Conservation (phyloP, 140 eudicot species). For the Stevia rebaudiana region DNA sequence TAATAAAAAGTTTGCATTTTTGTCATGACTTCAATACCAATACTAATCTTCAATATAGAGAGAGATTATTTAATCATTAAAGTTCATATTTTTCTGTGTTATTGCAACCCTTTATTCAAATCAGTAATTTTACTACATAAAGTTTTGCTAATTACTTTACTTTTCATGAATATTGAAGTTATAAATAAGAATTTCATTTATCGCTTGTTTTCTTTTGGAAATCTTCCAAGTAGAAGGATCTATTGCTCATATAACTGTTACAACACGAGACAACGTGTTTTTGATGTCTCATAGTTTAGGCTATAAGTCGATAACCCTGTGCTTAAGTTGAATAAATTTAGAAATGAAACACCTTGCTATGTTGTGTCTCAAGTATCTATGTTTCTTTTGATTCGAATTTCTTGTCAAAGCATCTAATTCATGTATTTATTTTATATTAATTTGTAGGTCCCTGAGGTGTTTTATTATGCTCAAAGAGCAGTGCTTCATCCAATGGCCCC, state of each 20-base stretch:
- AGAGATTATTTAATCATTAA: not conserved
- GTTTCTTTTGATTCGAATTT: not conserved
- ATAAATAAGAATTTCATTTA: constrained; percentile 4
- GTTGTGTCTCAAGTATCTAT: not conserved
- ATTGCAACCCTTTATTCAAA: not conserved
- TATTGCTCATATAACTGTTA: not conserved
- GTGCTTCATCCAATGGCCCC: constrained; percentile 98
- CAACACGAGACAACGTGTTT: constrained; percentile 1
- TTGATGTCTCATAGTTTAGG: constrained; percentile 8
- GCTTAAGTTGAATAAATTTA: not conserved
- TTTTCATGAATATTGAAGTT: not conserved
- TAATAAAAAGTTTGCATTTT: not conserved
- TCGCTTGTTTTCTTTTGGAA: not conserved
- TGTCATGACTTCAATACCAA: not conserved
- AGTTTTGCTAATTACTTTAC: not conserved
- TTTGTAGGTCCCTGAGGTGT: constrained; percentile 83
- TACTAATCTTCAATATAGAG: not conserved
- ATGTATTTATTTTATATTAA: constrained; percentile 12
- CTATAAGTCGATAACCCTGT: not conserved
- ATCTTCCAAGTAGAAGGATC: not conserved
- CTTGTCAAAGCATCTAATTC: not conserved
- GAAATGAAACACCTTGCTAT: not conserved
- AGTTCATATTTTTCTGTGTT: not conserved
- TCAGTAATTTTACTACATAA: not conserved
- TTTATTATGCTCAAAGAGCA: constrained; percentile 91